phyloP scores from a whole-genome alignment of 495 filamentous ascomycete species.

The Aspergillus funiculosus region DNA sequence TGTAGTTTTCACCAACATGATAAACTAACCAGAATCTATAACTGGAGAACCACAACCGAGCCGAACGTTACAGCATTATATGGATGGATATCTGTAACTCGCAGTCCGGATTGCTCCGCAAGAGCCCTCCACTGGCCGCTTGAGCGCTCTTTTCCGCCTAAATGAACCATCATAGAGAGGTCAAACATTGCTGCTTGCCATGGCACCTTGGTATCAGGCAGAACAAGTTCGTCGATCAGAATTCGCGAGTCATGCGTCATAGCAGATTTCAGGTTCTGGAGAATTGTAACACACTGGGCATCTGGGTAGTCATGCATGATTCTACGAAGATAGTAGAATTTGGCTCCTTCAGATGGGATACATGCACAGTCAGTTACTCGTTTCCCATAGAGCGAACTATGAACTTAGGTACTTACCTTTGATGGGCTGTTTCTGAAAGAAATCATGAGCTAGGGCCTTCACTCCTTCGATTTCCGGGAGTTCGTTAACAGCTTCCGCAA shows the following conservation, averaged over 20 bases:
- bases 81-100: slow-evolving; percentile 35
- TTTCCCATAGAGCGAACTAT: not conserved
- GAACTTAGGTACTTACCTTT: slow-evolving; percentile 23
- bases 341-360: not conserved
- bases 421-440: slow-evolving; percentile 46
- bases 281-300: slow-evolving; percentile 26
- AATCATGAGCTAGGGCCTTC: slow-evolving; percentile 42
- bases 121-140: slow-evolving; percentile 38
- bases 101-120: slow-evolving; percentile 35
- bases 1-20: too few species aligned
- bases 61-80: slow-evolving; percentile 24
- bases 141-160: slow-evolving; percentile 33
- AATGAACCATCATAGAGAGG: slow-evolving; percentile 32
- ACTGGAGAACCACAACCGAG: slow-evolving; percentile 23
- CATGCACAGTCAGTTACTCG: not conserved
- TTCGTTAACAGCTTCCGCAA: slow-evolving; percentile 35
- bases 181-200: slow-evolving; percentile 29
- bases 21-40: slow-evolving; percentile 3
- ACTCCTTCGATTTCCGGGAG: slow-evolving; percentile 39
- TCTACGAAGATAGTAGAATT: slow-evolving; percentile 16
- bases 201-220: slow-evolving; percentile 31
- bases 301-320: slow-evolving; percentile 41
- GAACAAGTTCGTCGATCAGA: slow-evolving; percentile 37
- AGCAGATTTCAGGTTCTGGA: slow-evolving; percentile 25
- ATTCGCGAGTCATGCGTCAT: slow-evolving; percentile 36